Base-by-base conservation (phyloP, 805 yeast species). In the Candida odintsovae region DNA sequence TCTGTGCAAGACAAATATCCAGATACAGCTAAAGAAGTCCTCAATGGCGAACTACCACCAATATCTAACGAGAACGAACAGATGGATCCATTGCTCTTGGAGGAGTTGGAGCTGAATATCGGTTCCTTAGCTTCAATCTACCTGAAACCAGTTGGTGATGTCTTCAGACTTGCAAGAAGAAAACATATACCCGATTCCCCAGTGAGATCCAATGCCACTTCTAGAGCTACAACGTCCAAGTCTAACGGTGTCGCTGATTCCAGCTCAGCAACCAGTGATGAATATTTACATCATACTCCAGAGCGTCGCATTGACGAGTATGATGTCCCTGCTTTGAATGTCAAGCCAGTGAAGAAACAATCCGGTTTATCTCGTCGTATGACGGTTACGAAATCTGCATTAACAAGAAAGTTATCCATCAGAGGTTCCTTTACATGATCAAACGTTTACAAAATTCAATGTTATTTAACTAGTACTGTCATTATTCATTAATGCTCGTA, bases 101-200 rank as follows among this genome's bases (percentile, higher is more conserved):
- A 90, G 54, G 97, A 90, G 58, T 68, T 90, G 45, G 95, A 87
- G 56, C 69, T 90, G 51, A 82, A 81, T 53, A 81, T 90, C 29
- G 97, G 97, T 1, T 71, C 90, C 0, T 67, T 92, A 44, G 90
- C 95, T 0, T 83, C 95, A 0, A 79, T 90, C 13, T 92, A 90
- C 59, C 68, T 90, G 56, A 86, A 89, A 54, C 95, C 96, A 0
- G 83, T 87, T 9, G 75, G 76, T n/a, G 86, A 78, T 55, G 89
- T 90, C 2, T 90, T 90, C 70, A 70, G 95, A 38, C 62, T 76
- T 29, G 73, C 86, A 2, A 82, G 76, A 50, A 65, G 74, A 1
- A 82, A 71, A 50, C 52, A 54, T 19, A 64, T 87, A 35, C 70
- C 77, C 0, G 53, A 60, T 8, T 80, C 86, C 38, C 76, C 79